These are phyloP conservation scores for Hylodesmum podocarpum DNA, from an alignment of 306 rosid genomes.

Conservation along the genomic window DNA sequence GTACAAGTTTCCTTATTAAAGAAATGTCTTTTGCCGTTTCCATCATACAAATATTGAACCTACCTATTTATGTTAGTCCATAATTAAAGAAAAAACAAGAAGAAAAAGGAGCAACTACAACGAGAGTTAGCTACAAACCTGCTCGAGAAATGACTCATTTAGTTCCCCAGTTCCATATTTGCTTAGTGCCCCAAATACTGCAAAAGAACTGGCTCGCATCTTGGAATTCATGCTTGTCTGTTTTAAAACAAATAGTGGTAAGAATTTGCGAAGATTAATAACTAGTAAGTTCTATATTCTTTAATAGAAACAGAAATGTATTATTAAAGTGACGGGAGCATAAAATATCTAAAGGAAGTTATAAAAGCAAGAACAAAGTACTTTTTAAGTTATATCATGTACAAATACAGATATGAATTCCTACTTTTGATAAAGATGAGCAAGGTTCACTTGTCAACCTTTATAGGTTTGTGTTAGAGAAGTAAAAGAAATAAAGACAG, in stretches of 20 bases:
- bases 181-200: constrained; percentile 88
- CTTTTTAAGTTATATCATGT: neutral
- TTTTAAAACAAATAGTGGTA: neutral
- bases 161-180: constrained; percentile 66
- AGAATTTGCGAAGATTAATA: constrained; percentile 5
- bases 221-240: constrained; percentile 68
- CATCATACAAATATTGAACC: neutral
- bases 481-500: neutral
- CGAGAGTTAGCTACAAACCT: constrained; percentile 51
- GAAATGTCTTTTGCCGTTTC: neutral
- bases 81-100: neutral
- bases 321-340: neutral
- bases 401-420: neutral
- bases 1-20: neutral
- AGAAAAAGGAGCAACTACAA: neutral
- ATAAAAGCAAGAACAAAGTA: neutral
- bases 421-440: neutral
- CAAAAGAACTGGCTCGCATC: constrained; percentile 91
- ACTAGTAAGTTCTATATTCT: neutral
- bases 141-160: constrained; percentile 85
- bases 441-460: neutral
- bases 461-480: neutral
- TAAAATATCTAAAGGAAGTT: constrained; percentile 1
- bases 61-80: neutral
- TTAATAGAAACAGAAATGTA: neutral